These are phyloP conservation scores for Skeletonema marinoi DNA, from an alignment of 108 stramenopile species.

Conservation along the genomic window DNA sequence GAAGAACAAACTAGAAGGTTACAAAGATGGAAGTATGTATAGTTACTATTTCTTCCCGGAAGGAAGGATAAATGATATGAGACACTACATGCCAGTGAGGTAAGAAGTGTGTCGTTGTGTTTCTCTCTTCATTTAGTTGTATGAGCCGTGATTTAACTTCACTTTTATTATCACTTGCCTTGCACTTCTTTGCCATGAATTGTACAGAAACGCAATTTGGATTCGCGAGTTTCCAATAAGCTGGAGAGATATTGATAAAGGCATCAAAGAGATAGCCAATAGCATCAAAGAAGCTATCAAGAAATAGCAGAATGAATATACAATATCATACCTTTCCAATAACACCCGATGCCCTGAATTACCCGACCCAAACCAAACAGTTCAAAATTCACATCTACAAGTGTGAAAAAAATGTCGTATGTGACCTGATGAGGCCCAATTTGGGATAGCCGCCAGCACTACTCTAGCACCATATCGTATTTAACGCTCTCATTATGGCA, in stretches of 20 bases:
- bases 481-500: no score
- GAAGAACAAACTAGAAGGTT: slow-evolving; percentile 54
- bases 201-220: slow-evolving; percentile 46
- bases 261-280: slow-evolving; percentile 37
- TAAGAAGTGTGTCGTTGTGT: not conserved
- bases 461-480: no score
- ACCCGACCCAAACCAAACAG: no score
- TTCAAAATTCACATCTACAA: no score
- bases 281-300: not conserved
- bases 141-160: not conserved
- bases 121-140: not conserved
- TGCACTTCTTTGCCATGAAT: not conserved
- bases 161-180: not conserved
- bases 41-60: slow-evolving; percentile 56
- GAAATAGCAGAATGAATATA: not conserved
- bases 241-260: slow-evolving; percentile 89
- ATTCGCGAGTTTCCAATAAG: slow-evolving; percentile 75
- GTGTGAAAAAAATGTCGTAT: no score
- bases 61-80: slow-evolving; percentile 46
- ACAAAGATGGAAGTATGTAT: slow-evolving; percentile 56
- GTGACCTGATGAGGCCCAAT: no score
- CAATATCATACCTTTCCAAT: no score
- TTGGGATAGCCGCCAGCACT: no score
- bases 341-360: no score
- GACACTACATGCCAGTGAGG: slow-evolving; percentile 40